Base-by-base conservation (phyloP, 495 filamentous ascomycete species). In the Neurospora intermedia region DNA sequence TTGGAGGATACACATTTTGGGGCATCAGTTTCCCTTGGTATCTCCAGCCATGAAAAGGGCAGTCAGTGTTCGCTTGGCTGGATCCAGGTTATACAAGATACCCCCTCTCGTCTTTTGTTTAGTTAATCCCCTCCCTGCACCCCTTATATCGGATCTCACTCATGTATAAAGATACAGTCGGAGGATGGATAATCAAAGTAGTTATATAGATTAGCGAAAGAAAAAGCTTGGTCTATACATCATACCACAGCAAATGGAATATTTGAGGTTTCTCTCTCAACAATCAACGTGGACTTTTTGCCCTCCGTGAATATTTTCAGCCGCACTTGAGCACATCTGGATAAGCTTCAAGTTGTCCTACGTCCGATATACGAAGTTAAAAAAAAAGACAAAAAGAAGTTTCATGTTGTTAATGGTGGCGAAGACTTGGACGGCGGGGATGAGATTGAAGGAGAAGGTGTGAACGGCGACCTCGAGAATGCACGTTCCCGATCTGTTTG, bases 51-150 rank as follows among this genome's bases (percentile, higher is more conserved):
- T 80, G 78, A 41, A 75, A 75, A 78, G 76, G 76, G 78, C 69
- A 78, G 76, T 77, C 77, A 74, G 73, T 73, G 74, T 74, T 75
- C 74, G 76, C 78, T 83, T 81, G 83, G 76, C 84, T 84, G 84
- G 84, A 77, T 80, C 83, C 83, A 82, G 80, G 78, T 82, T 66
- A 80, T 83, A 83, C 81, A 85, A 83, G 82, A 83, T 83, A 83
- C 82, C 81, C 83, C 82, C 77, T 78, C 54, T 66, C 54, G 54
- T 76, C 76, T 73, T 73, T 75, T 75, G 71, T 70, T 75, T 43
- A 85, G 83, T 72, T 82, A 84, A 66, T 66, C 54, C 54, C 54
- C 54, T 66, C 54, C 54, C 54, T 66, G 27, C 54, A 66, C 54
- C 31, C 18, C 23, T 35, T 35, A 62, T 62, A 62, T 62, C 23